phyloP scores from a whole-genome alignment of 176 grass and related monocot genomes.

The Dendrocalamus sinicus region DNA sequence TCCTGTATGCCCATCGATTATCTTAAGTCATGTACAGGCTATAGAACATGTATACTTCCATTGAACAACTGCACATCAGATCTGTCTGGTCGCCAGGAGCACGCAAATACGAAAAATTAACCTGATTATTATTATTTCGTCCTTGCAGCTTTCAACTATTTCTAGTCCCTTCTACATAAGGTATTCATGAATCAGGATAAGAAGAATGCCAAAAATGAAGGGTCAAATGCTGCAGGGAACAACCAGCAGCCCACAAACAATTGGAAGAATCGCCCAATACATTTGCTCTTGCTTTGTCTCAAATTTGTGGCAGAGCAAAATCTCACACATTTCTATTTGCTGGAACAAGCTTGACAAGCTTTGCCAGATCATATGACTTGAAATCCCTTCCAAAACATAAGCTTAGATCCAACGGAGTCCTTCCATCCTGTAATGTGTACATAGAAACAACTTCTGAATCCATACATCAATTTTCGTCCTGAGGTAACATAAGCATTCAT shows the following conservation, averaged over 20 bases:
- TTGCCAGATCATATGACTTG: conserved; percentile 93
- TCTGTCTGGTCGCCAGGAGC: not conserved
- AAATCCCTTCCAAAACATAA: conserved; percentile 95
- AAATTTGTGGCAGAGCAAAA: not conserved
- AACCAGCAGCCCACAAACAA: not conserved
- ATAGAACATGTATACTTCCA: not conserved
- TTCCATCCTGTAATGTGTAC: conserved; percentile 69
- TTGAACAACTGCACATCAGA: not conserved
- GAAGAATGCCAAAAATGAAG: not conserved
- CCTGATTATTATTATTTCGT: not conserved
- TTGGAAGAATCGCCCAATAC: not conserved
- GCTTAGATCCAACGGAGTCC: conserved; percentile 82
- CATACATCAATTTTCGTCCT: not conserved
- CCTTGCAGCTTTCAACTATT: not conserved
- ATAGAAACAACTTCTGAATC: conserved; percentile 6
- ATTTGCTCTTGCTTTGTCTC: not conserved
- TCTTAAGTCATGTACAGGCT: not conserved
- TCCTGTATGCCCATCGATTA: not conserved
- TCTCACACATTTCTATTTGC: conserved; percentile 65
- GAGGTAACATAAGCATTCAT: not conserved
- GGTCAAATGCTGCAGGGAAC: not conserved
- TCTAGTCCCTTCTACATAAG: not conserved
- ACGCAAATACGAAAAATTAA: not conserved
- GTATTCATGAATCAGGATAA: not conserved
- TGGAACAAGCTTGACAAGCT: conserved; percentile 84